These are phyloP conservation scores for Cryptococcus sp. DNA, from an alignment of 1,284 basidiomycete genomes.

Conservation along the genomic window DNA sequence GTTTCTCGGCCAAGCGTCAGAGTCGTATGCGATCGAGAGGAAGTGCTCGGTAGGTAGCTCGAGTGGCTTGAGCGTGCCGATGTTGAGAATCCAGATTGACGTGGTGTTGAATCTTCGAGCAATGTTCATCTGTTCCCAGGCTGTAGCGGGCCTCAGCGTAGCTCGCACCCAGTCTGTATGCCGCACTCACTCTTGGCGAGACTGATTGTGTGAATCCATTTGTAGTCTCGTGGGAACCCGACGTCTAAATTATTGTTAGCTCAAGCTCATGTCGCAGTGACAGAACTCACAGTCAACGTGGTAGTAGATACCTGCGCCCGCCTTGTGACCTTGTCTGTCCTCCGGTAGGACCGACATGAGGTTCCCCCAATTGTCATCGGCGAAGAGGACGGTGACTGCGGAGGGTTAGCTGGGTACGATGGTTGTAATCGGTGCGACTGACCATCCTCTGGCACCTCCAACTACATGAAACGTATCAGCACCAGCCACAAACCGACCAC, in stretches of 20 bases:
- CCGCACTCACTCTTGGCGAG: conserved; percentile 29
- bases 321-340: conserved; percentile 59
- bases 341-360: conserved; percentile 55
- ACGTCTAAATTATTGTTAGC: conserved; percentile 20
- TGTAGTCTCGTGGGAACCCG: conserved; percentile 50
- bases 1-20: conserved; percentile 27
- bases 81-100: conserved; percentile 34
- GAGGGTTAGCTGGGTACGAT: neutral
- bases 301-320: conserved; percentile 68
- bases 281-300: conserved; percentile 56
- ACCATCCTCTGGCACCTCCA: conserved; percentile 47
- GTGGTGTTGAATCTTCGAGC: conserved; percentile 37
- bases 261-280: neutral
- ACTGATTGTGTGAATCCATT: conserved; percentile 42
- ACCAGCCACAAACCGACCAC: neutral
- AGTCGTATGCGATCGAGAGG: conserved; percentile 31
- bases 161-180: neutral
- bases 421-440: neutral
- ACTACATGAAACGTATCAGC: conserved; percentile 6
- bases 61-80: conserved; percentile 33
- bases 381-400: conserved; percentile 32
- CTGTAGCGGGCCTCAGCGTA: neutral
- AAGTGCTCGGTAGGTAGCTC: conserved; percentile 34
- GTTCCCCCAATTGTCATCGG: conserved; percentile 52
- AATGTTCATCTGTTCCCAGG: conserved; percentile 41